These are phyloP conservation scores for Plasmodium yoelii DNA, from an alignment of 169 alveolate genomes.

Conservation along the genomic window DNA sequence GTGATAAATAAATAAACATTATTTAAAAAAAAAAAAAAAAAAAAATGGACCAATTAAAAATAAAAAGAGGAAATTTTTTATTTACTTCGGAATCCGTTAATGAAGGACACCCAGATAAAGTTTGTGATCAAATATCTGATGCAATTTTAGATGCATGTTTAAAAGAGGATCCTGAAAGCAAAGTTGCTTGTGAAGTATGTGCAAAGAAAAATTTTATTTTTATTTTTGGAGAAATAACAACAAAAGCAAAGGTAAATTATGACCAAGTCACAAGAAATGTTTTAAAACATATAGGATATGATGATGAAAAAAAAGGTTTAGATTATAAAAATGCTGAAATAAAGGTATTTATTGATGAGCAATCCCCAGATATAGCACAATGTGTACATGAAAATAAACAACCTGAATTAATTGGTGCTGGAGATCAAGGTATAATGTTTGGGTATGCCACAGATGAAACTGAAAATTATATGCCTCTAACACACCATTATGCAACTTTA, in stretches of 20 bases:
- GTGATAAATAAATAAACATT: too few relatives aligned
- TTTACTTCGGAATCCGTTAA: slow-evolving; percentile 99
- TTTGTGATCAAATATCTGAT: slow-evolving; percentile 99
- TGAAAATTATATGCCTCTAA: slow-evolving; percentile 96
- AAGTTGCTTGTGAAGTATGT: slow-evolving; percentile 97
- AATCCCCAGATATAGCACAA: slow-evolving; percentile 96
- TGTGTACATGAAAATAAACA: slow-evolving; percentile 95
- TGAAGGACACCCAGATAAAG: slow-evolving; percentile 99
- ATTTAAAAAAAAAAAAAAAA: too few relatives aligned
- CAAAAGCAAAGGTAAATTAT: slow-evolving; percentile 92
- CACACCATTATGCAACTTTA: slow-evolving; percentile 96
- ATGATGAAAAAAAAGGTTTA: slow-evolving; percentile 91
- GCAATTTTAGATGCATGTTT: slow-evolving; percentile 99
- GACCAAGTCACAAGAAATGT: slow-evolving; percentile 96
- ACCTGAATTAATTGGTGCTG: slow-evolving; percentile 86
- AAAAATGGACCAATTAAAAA: slow-evolving; percentile 52
- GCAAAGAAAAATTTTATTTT: slow-evolving; percentile 95
- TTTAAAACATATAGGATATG: slow-evolving; percentile 93
- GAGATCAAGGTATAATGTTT: slow-evolving; percentile 99
- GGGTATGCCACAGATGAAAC: slow-evolving; percentile 99
- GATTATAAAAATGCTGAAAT: slow-evolving; percentile 96
- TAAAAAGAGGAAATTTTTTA: slow-evolving; percentile 88
- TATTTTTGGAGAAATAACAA: slow-evolving; percentile 98
- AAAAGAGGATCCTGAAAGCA: slow-evolving; percentile 90
- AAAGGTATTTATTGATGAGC: slow-evolving; percentile 93